Evolutionary conservation across 1,284 basidiomycete genomes (phyloP).

Genomic region (Xerocomus tenax): DNA sequence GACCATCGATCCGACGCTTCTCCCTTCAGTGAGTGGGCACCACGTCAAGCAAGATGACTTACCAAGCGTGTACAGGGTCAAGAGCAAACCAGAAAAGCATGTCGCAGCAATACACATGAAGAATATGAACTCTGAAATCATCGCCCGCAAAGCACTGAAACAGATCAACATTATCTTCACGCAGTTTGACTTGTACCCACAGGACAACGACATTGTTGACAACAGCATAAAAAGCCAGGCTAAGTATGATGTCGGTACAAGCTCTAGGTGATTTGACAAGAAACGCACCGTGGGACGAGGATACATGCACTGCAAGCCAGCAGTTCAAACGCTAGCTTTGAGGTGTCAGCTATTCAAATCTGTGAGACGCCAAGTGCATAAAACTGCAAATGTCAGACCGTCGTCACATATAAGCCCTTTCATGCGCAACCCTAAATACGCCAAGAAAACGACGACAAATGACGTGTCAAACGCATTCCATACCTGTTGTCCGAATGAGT

Average conservation of each 20-base stretch:
- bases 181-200: slow-evolving; percentile 33
- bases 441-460: slow-evolving; percentile 66
- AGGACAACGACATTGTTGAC: slow-evolving; percentile 77
- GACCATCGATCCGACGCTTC: slow-evolving; percentile 52
- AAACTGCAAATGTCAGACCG: slow-evolving; percentile 31
- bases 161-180: slow-evolving; percentile 6
- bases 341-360: slow-evolving; percentile 38
- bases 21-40: slow-evolving; percentile 14
- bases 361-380: slow-evolving; percentile 8
- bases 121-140: slow-evolving; percentile 72
- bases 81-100: slow-evolving; percentile 82
- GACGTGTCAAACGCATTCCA: slow-evolving; percentile 85
- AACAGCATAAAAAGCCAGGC: slow-evolving; percentile 78
- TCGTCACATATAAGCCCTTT: slow-evolving; percentile 54
- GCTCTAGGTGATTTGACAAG: not conserved
- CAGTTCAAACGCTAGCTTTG: slow-evolving; percentile 72
- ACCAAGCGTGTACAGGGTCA: slow-evolving; percentile 77
- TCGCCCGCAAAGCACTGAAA: slow-evolving; percentile 60
- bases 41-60: slow-evolving; percentile 10
- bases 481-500: slow-evolving; percentile 38
- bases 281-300: slow-evolving; percentile 64
- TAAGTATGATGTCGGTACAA: slow-evolving; percentile 20
- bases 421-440: slow-evolving; percentile 59
- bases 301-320: slow-evolving; percentile 81
- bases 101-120: slow-evolving; percentile 76